A percentile compares a stretch with the other conserved stretches of the same genome.
Conservation (phyloP, 495 filamentous ascomycete genomes). For the Xylaria nigripes region DNA sequence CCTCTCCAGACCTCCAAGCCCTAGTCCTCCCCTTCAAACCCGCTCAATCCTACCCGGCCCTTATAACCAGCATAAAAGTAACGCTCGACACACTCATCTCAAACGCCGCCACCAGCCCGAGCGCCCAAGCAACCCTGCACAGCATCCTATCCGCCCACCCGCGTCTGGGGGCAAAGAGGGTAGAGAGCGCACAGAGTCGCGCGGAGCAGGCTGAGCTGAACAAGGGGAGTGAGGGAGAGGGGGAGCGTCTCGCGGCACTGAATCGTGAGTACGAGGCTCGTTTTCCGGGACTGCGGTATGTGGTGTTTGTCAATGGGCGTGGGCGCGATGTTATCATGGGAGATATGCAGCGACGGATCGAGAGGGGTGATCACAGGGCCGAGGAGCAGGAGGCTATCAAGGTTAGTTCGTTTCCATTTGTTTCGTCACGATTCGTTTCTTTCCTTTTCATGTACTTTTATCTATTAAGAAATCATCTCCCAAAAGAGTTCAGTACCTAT, state of each 20-base stretch:
- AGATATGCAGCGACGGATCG: conserved; percentile 76
- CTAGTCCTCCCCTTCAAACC: conserved; percentile 48
- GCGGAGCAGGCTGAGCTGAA: conserved; percentile 74
- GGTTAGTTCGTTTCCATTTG: conserved; percentile 42
- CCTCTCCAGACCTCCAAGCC: conserved; percentile 63
- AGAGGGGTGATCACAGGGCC: conserved; percentile 50
- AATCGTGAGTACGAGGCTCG: conserved; percentile 75
- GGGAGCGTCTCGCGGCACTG: conserved; percentile 49
- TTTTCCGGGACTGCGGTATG: conserved; percentile 82
- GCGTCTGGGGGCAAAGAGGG: conserved; percentile 70
- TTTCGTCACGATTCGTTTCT: too few relatives aligned
- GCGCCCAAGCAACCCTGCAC: conserved; percentile 28
- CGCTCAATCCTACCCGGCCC: neutral
- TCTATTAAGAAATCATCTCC: too few relatives aligned
- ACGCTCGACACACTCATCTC: neutral
- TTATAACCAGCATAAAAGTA: neutral
- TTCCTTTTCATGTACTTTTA: neutral
- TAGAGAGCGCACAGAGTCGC: conserved; percentile 59
- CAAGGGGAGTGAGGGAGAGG: conserved; percentile 34
- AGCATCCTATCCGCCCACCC: conserved; percentile 82
- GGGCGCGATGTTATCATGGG: conserved; percentile 65
- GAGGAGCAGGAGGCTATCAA: conserved; percentile 72
- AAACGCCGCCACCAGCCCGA: neutral
- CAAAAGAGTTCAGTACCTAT: neutral
- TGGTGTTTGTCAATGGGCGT: conserved; percentile 88